Conservation (phyloP, 257 asterid genomes). For the Vinca minor region DNA sequence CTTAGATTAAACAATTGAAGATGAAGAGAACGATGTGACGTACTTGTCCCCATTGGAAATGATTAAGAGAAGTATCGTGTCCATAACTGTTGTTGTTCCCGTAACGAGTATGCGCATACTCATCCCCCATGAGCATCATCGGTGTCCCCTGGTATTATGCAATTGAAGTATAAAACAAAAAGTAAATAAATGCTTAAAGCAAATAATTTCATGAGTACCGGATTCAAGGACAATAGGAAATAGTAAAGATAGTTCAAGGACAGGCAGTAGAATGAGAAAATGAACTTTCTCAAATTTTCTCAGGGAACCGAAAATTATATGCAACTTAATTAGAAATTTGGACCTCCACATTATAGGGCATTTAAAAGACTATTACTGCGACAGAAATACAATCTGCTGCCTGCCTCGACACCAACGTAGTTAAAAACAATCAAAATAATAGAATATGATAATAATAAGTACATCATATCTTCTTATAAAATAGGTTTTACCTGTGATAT, state of each 20-base stretch:
- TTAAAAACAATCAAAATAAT: background rate
- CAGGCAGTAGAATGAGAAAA: background rate
- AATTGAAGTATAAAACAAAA: slow-evolving; percentile 15
- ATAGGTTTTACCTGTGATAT: slow-evolving; percentile 63
- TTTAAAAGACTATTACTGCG: no score
- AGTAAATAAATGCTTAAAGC: background rate
- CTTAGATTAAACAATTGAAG: slow-evolving; percentile 2
- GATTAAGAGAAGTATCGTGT: slow-evolving; percentile 75
- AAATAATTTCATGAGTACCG: background rate
- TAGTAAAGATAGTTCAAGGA: background rate
- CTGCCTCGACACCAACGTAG: background rate
- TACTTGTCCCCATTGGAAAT: slow-evolving; percentile 92
- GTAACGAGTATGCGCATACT: slow-evolving; percentile 84
- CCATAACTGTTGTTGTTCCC: slow-evolving; percentile 98
- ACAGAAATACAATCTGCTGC: no score
- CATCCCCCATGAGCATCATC: slow-evolving; percentile 99
- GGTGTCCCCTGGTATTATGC: slow-evolving; percentile 68
- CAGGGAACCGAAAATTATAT: background rate
- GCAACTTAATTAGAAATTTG: background rate
- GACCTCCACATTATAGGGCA: background rate
- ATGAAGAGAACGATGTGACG: slow-evolving; percentile 17
- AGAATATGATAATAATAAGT: background rate
- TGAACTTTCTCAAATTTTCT: slow-evolving; percentile 4
- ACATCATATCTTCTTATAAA: background rate
- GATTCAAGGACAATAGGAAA: background rate